A percentile compares a stretch with the other conserved stretches of the same genome.
phyloP scores from a whole-genome alignment of 2,329 filamentous ascomycete genomes.

The Aschersonia sp. region DNA sequence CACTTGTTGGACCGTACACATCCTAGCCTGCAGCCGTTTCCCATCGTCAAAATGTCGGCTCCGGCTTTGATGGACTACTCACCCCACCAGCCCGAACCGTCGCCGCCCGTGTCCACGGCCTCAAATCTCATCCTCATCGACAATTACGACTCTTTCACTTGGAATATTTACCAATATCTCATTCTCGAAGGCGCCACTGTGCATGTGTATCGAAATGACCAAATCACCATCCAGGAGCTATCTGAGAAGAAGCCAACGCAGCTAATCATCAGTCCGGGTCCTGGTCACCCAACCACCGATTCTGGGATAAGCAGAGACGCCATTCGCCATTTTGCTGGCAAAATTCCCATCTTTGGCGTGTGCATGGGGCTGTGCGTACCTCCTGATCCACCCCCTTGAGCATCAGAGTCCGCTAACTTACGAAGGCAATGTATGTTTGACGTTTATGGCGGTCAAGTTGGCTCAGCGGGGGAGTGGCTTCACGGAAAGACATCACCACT shows the following conservation, averaged over 20 bases:
- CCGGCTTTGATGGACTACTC: conserved; percentile 59
- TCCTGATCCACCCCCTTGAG: too few species aligned
- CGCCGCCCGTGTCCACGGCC: conserved; percentile 59
- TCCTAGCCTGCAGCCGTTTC: not conserved
- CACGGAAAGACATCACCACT: conserved; percentile 94
- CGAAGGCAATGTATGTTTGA: conserved; percentile 85
- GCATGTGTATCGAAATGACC: conserved; percentile 82
- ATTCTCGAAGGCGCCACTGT: conserved; percentile 89
- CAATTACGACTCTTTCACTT: conserved; percentile 99
- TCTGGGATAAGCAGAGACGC: conserved; percentile 88
- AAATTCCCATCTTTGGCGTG: conserved; percentile 91
- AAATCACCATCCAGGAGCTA: conserved; percentile 73
- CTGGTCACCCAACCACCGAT: conserved; percentile 81
- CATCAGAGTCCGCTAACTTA: conserved; percentile 1
- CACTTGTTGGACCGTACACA: too few species aligned
- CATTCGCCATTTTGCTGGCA: conserved; percentile 81
- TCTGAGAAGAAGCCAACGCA: conserved; percentile 78
- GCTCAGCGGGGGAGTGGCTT: conserved; percentile 86
- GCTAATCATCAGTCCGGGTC: conserved; percentile 86
- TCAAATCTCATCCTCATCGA: conserved; percentile 91
- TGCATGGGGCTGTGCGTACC: conserved; percentile 82
- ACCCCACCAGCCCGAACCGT: conserved; percentile 66
- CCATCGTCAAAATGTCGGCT: conserved; percentile 26
- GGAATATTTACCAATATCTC: conserved; percentile 98
- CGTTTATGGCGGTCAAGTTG: conserved; percentile 80